Evolutionary conservation across 2,329 filamentous ascomycete species (phyloP).

Genomic region (Chaetoscypha palmicola): DNA sequence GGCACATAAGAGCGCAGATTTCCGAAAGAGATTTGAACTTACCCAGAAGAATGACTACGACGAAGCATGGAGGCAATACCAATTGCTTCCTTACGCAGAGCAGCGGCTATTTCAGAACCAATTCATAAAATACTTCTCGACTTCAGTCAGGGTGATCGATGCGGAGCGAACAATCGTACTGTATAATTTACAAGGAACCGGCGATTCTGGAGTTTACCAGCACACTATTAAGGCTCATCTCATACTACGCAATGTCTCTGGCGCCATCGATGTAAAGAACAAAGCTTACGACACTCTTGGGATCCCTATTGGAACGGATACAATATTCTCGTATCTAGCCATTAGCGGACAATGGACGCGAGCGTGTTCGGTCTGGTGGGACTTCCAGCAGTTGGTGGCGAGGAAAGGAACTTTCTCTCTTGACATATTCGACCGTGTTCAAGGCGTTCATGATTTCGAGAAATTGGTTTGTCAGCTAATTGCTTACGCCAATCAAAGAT

Average conservation of each 20-base stretch:
- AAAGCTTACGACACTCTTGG: conserved; percentile 14
- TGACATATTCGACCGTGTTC: conserved; percentile 14
- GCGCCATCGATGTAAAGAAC: conserved; percentile 27
- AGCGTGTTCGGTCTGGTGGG: conserved; percentile 21
- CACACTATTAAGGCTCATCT: conserved; percentile 39
- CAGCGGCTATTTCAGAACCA: conserved; percentile 18
- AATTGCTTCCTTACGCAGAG: conserved; percentile 14
- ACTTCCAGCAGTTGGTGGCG: conserved; percentile 9
- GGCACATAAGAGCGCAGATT: no score
- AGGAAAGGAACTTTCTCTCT: not conserved
- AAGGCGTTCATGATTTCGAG: conserved; percentile 12
- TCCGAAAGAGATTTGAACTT: no score
- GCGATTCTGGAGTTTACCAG: conserved; percentile 39
- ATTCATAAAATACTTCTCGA: conserved; percentile 34
- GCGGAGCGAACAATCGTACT: conserved; percentile 37
- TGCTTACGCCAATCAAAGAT: conserved; percentile 12
- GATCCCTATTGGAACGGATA: conserved; percentile 18
- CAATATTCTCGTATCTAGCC: conserved; percentile 22
- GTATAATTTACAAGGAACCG: conserved; percentile 32
- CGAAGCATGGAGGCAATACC: conserved; percentile 37
- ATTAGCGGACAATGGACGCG: conserved; percentile 20
- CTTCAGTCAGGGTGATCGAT: conserved; percentile 34
- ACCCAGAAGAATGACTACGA: conserved; percentile 26
- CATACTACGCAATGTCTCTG: conserved; percentile 33
- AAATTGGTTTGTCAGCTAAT: conserved; percentile 14